Percentiles rank a stretch among this genome's conserved stretches.
phyloP scores from a whole-genome alignment of 371 early-diverging fungal species.

The Mucor irregularis region DNA sequence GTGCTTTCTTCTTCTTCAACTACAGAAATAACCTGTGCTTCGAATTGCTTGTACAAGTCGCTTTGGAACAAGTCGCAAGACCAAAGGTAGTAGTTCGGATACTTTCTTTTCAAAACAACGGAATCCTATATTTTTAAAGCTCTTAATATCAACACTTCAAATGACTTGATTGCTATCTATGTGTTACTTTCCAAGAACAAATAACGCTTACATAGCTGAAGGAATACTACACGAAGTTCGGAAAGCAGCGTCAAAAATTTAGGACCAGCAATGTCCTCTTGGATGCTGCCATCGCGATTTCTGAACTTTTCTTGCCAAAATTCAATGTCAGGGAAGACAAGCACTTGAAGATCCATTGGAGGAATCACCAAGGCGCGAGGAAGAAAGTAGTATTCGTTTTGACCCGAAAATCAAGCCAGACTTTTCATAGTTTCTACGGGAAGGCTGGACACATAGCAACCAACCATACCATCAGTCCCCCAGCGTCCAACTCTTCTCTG shows the following conservation, averaged over 20 bases:
- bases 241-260: conserved; percentile 5
- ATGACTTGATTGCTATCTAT: too few species aligned
- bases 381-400: conserved; percentile 3
- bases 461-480: conserved; percentile 11
- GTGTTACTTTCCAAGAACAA: neutral
- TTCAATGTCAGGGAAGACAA: conserved; percentile 5
- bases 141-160: too few species aligned
- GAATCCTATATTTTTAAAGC: too few species aligned
- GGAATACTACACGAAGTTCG: conserved; percentile 2
- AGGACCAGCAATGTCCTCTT: conserved; percentile 13
- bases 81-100: conserved; percentile 11
- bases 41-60: neutral
- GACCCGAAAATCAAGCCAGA: conserved; percentile 7
- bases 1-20: too few species aligned
- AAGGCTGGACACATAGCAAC: conserved; percentile 7
- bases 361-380: neutral
- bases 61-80: neutral
- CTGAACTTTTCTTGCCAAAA: conserved; percentile 2
- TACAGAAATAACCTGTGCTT: neutral
- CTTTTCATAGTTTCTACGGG: conserved; percentile 10
- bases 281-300: neutral
- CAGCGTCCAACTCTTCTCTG: conserved; percentile 6
- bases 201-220: conserved; percentile 10
- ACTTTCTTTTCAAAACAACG: conserved; percentile 7
- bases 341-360: neutral